phyloP scores from a whole-genome alignment of 257 asterid genomes.

The Plantago ovata region DNA sequence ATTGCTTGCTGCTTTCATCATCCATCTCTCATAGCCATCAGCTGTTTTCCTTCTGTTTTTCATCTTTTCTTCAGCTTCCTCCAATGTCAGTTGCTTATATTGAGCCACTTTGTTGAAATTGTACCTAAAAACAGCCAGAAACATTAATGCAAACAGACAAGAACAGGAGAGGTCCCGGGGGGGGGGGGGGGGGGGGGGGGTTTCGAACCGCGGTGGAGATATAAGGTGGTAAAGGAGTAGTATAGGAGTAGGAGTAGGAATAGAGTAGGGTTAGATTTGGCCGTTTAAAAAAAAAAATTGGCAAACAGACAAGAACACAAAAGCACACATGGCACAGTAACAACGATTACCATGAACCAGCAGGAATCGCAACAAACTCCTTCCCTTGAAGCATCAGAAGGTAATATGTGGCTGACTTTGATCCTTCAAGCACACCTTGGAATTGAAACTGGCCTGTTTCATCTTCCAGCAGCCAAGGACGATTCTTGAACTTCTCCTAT shows the following conservation, averaged over 20 bases:
- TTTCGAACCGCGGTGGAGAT: no score
- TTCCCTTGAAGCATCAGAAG: conserved; percentile 92
- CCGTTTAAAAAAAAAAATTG: no score
- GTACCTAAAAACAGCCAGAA: conserved; percentile 50
- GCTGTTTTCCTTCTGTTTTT: conserved; percentile 94
- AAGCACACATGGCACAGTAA: conserved; percentile 9
- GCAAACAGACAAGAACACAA: conserved; percentile 3
- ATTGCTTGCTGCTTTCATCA: conserved; percentile 94
- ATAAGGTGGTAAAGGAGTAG: no score
- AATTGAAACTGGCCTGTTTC: conserved; percentile 91
- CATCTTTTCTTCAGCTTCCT: conserved; percentile 99
- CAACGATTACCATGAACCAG: conserved; percentile 83
- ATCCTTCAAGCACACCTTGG: conserved; percentile 87
- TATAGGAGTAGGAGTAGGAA: no score
- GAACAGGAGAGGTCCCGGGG: no score
- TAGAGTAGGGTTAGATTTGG: no score
- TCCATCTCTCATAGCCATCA: conserved; percentile 98
- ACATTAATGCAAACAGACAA: conserved; percentile 12
- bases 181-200: no score
- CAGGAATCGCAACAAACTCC: conserved; percentile 94
- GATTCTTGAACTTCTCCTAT: conserved; percentile 92
- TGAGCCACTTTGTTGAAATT: conserved; percentile 96
- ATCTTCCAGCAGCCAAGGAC: conserved; percentile 96
- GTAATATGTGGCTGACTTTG: conserved; percentile 93
- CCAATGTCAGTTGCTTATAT: conserved; percentile 94